Base-by-base conservation (phyloP, 2,329 filamentous ascomycete genomes). In the Fusarium armeniacum region DNA sequence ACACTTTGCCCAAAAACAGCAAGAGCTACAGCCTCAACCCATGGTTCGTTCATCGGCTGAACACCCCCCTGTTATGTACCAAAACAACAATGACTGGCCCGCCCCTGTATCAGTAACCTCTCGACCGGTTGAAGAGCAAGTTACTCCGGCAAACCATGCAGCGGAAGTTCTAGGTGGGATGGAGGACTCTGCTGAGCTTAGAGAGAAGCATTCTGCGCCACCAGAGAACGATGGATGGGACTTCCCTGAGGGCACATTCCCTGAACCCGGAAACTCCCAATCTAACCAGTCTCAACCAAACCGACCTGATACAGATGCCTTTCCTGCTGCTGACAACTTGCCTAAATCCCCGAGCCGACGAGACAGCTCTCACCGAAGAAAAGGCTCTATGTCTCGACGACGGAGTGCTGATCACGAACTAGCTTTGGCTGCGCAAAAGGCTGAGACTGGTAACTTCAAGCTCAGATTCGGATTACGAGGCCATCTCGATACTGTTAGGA, bases 401-500 rank as follows among this genome's bases (percentile, higher is more conserved):
- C 86, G 90, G 69, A 92, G 89, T 66, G 84, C 88, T 10, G 94
- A 97, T 22, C 85, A 89, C 45, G 88, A 90, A 40, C 76, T 89
- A 38, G 84, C 85, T 1, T 74, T 88, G 32, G 84, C 83, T 53
- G 70, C 82, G 36, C 76, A 89, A 58, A 92, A 90, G 76, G 80
- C 73, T 32, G 94, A 98, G 65, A 87, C 84, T 28, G 87, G 89
- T 18, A 93, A 87, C 71, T 98, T 99, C 83, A 98, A 97, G 80
- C 91, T 98, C 62, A 89, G 94, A 52, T 98, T 97, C 77, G 95
- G 94, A 6, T 85, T 99, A 6, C 88, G 95, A 53, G 96, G 96
- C 3, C 96, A 99, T 78, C 86, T 99, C 3, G 94, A 98, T 77
- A 94, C 97, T 4, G 93, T 99, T 7, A 91, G 96, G 41, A 93